These are phyloP conservation scores for Orbilia quercus DNA, from an alignment of 2,329 filamentous ascomycete genomes.

Conservation along the genomic window DNA sequence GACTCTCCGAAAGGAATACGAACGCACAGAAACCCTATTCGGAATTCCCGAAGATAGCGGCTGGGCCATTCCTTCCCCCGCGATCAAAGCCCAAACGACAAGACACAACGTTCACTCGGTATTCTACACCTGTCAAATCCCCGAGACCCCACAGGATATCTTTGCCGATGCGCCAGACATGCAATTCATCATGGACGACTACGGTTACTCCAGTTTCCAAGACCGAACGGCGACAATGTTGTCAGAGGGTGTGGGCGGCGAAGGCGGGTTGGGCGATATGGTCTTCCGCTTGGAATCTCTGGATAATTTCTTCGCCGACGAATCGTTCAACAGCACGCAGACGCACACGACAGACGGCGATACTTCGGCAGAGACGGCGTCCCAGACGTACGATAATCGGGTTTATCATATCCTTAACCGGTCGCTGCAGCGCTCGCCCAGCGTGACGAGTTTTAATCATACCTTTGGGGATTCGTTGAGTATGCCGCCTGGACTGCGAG, in stretches of 20 bases:
- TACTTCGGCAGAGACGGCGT: slow-evolving; percentile 58
- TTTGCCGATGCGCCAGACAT: slow-evolving; percentile 79
- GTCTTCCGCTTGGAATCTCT: slow-evolving; percentile 71
- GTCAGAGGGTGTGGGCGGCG: slow-evolving; percentile 80
- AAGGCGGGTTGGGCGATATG: slow-evolving; percentile 80
- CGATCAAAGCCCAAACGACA: slow-evolving; percentile 85
- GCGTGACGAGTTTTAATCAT: slow-evolving; percentile 60
- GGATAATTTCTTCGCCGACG: slow-evolving; percentile 69
- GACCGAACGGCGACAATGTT: slow-evolving; percentile 91
- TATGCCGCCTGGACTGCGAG: slow-evolving; percentile 55
- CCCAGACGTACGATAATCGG: slow-evolving; percentile 60
- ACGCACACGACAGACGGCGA: slow-evolving; percentile 55
- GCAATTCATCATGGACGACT: slow-evolving; percentile 92
- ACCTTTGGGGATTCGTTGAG: slow-evolving; percentile 59
- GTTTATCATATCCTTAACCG: slow-evolving; percentile 60
- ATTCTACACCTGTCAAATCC: slow-evolving; percentile 89
- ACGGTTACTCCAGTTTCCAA: slow-evolving; percentile 70
- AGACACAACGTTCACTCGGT: slow-evolving; percentile 93
- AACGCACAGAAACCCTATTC: slow-evolving; percentile 91
- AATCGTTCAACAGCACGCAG: slow-evolving; percentile 62
- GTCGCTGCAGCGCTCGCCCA: slow-evolving; percentile 60
- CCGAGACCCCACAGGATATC: slow-evolving; percentile 69
- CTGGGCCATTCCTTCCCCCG: slow-evolving; percentile 94
- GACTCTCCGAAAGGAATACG: slow-evolving; percentile 92
- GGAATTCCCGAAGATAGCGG: slow-evolving; percentile 95